These are phyloP conservation scores for Botrytis fabae DNA, from an alignment of 2,329 filamentous ascomycete genomes.

Conservation along the genomic window DNA sequence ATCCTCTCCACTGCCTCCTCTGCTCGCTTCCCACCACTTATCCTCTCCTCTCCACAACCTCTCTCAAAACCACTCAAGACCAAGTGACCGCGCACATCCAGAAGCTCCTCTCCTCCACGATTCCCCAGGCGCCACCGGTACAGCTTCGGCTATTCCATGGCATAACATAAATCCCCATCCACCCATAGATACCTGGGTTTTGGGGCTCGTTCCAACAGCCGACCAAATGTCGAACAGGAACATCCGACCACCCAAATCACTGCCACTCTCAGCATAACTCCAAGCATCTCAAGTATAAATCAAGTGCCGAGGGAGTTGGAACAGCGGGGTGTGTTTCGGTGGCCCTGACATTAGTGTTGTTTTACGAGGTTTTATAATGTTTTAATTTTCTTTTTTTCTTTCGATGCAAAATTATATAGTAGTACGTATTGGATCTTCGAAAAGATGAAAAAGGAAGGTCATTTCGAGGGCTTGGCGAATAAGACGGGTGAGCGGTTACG, in stretches of 20 bases:
- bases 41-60: background rate
- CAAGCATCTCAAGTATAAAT: background rate
- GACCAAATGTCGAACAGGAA: background rate
- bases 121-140: background rate
- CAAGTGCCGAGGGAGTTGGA: background rate
- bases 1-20: background rate
- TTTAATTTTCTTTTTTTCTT: background rate
- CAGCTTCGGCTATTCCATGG: constrained; percentile 3
- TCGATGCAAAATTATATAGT: background rate
- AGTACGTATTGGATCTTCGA: background rate
- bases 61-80: background rate
- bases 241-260: background rate
- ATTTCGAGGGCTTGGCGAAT: too few species aligned
- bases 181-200: background rate
- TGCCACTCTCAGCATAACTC: background rate
- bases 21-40: background rate
- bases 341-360: constrained; percentile 12
- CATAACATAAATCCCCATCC: background rate
- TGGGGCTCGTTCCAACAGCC: background rate
- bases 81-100: background rate
- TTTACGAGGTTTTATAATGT: background rate
- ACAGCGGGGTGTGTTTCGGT: background rate
- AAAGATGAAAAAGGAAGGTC: background rate
- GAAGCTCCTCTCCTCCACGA: background rate
- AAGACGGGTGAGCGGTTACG: background rate